Evolutionary conservation across 352 stramenopile genomes (phyloP).

Genomic region (Pythium aristosporum): DNA sequence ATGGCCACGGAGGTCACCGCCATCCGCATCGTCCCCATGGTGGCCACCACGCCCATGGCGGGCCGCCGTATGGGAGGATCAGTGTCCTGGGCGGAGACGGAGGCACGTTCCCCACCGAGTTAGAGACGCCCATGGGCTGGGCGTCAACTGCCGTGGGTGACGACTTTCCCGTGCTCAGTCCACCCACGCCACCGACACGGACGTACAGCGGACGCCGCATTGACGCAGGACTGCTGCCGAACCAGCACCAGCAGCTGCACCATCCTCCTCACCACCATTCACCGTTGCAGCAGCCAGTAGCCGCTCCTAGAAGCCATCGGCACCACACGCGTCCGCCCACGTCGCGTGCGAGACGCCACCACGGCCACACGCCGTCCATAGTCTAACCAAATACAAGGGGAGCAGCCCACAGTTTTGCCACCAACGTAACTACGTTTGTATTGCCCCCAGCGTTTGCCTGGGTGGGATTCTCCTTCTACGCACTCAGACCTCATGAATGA

Average conservation of each 20-base stretch:
- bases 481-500: conserved; percentile 7
- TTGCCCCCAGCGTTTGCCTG: no score
- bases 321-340: not conserved
- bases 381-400: not conserved
- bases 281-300: not conserved
- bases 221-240: not conserved
- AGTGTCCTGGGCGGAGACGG: conserved; percentile 5
- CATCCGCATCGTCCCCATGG: no score
- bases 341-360: not conserved
- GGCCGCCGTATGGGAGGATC: not conserved
- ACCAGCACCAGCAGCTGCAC: not conserved
- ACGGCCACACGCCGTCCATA: conserved; percentile 8
- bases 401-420: not conserved
- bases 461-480: no score
- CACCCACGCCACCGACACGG: not conserved
- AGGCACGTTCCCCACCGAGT: conserved; percentile 21
- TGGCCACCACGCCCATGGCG: conserved; percentile 11
- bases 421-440: no score
- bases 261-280: not conserved
- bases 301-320: not conserved
- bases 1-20: not conserved
- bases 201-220: conserved; percentile 12
- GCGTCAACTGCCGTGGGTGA: conserved; percentile 1
- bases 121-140: conserved; percentile 22
- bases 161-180: conserved; percentile 10